These are phyloP conservation scores for Cercophora sp. DNA, from an alignment of 495 filamentous ascomycete species.

Conservation along the genomic window DNA sequence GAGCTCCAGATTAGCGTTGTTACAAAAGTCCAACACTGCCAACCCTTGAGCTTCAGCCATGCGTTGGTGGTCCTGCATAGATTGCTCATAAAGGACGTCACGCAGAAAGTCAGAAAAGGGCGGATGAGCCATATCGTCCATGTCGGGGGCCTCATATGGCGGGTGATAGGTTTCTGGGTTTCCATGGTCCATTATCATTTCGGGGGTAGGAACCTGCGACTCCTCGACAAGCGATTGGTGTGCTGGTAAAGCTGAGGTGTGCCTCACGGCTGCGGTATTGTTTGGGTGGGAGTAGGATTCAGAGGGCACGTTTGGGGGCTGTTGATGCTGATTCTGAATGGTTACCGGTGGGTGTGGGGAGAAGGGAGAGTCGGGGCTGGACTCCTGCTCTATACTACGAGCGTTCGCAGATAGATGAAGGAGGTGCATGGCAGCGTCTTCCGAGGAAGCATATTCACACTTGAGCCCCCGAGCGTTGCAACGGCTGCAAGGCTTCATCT, in stretches of 20 bases:
- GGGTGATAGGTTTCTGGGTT: constrained; percentile 15
- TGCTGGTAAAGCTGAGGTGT: constrained; percentile 1
- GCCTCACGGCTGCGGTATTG: not conserved
- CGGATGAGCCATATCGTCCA: constrained; percentile 19
- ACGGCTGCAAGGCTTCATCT: constrained; percentile 44
- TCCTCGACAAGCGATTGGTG: constrained; percentile 20
- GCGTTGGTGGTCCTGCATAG: constrained; percentile 18
- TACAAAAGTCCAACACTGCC: constrained; percentile 44
- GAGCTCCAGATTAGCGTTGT: constrained; percentile 54
- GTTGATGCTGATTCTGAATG: not conserved
- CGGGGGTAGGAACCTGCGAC: constrained; percentile 26
- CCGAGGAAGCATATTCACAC: constrained; percentile 43
- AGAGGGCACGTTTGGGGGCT: not conserved
- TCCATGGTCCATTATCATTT: constrained; percentile 23
- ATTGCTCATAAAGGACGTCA: constrained; percentile 32
- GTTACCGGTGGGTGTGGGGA: not conserved
- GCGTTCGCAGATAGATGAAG: constrained; percentile 32
- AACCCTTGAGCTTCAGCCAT: constrained; percentile 32
- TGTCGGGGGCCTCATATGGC: constrained; percentile 13
- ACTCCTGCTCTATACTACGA: constrained; percentile 12
- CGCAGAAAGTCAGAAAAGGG: constrained; percentile 36
- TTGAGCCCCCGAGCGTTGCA: constrained; percentile 43
- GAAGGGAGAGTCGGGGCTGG: constrained; percentile 12
- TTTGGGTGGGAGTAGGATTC: not conserved
- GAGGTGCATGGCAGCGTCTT: constrained; percentile 33